Percentiles rank a stretch among this genome's conserved stretches.
Conservation (phyloP, 2,329 filamentous ascomycete genomes). For the Aspergillus sergii region DNA sequence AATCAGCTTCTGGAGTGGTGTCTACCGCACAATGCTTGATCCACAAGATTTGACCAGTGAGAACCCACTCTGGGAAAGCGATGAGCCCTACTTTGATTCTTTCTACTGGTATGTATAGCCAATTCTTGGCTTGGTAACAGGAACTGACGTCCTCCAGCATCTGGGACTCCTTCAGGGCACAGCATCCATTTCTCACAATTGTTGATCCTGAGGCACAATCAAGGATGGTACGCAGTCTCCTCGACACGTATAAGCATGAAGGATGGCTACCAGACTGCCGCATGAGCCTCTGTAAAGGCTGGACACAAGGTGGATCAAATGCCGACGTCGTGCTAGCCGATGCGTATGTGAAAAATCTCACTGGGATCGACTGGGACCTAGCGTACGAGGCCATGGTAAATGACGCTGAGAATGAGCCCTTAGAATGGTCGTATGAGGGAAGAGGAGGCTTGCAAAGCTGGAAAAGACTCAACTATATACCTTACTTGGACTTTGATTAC, state of each 20-base stretch:
- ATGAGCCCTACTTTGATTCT: constrained; percentile 71
- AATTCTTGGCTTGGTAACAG: neutral
- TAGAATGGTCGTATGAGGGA: constrained; percentile 69
- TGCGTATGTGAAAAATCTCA: constrained; percentile 67
- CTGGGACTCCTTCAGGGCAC: constrained; percentile 71
- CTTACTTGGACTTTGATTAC: constrained; percentile 68
- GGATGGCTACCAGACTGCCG: constrained; percentile 74
- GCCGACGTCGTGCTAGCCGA: constrained; percentile 71
- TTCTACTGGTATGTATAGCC: constrained; percentile 63
- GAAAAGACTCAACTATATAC: constrained; percentile 72
- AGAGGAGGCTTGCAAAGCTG: constrained; percentile 71
- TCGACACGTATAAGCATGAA: constrained; percentile 69
- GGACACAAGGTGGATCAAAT: constrained; percentile 73
- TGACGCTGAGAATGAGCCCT: constrained; percentile 70
- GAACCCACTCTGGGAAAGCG: constrained; percentile 66
- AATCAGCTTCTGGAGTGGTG: constrained; percentile 68
- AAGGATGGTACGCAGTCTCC: constrained; percentile 68
- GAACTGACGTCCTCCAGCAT: constrained; percentile 42
- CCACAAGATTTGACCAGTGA: constrained; percentile 74
- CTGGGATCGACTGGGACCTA: constrained; percentile 67
- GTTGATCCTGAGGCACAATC: constrained; percentile 64
- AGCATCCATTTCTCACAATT: constrained; percentile 69
- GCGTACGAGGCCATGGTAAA: constrained; percentile 70
- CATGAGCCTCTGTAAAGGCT: constrained; percentile 73
- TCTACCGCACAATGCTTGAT: constrained; percentile 70